phyloP scores from a whole-genome alignment of 208 protist genomes.

The Endotrypanum monterogeii region DNA sequence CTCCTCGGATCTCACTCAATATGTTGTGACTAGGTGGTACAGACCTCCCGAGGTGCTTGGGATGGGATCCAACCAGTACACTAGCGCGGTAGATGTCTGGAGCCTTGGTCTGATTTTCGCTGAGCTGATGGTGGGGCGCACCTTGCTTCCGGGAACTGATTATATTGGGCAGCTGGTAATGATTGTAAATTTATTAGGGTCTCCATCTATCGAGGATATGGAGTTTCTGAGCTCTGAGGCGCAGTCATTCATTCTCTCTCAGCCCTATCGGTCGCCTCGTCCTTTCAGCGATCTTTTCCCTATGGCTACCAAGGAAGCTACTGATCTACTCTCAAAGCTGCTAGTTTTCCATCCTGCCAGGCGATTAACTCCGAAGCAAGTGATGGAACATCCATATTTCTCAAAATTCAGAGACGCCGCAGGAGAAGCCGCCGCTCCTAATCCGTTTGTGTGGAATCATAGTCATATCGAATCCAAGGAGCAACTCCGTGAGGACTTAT shows the following conservation, averaged over 20 bases:
- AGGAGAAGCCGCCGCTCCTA: constrained; percentile 67
- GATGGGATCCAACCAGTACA: constrained; percentile 92
- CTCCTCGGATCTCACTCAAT: constrained; percentile 93
- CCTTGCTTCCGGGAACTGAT: constrained; percentile 93
- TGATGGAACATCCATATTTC: constrained; percentile 96
- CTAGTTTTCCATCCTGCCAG: constrained; percentile 97
- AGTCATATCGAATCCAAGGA: constrained; percentile 58
- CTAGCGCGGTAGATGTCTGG: constrained; percentile 96
- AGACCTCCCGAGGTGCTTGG: constrained; percentile 98
- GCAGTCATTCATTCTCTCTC: constrained; percentile 65
- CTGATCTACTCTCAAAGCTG: constrained; percentile 93
- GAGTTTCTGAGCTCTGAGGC: constrained; percentile 88
- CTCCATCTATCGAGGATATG: constrained; percentile 76
- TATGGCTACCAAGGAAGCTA: constrained; percentile 91
- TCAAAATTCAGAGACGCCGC: constrained; percentile 81
- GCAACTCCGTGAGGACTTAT: constrained; percentile 78
- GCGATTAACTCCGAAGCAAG: constrained; percentile 92
- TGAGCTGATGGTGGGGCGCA: constrained; percentile 97
- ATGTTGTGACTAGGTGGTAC: constrained; percentile 99
- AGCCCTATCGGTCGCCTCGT: constrained; percentile 44
- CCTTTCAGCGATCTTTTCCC: constrained; percentile 90
- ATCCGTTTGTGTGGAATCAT: constrained; percentile 83
- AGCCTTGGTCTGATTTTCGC: constrained; percentile 98
- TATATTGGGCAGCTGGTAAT: constrained; percentile 88
- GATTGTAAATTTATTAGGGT: constrained; percentile 84